Evolutionary conservation across 2,329 filamentous ascomycete species (phyloP).

Genomic region (Alternaria arborescens): DNA sequence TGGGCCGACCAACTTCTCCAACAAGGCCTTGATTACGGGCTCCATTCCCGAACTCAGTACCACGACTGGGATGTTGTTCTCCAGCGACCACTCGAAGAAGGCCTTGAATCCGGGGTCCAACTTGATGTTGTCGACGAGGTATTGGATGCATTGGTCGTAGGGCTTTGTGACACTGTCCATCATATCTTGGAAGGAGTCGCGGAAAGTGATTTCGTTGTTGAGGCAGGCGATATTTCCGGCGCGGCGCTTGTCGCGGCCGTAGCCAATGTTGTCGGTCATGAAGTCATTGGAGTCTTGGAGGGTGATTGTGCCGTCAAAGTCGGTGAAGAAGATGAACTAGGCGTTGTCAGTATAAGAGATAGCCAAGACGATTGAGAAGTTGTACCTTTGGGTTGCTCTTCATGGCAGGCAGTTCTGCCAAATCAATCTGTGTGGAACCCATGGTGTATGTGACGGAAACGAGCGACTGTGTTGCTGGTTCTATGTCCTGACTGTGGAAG

Average conservation of each 20-base stretch:
- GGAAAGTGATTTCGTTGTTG: slow-evolving; percentile 73
- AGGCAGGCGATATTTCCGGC: slow-evolving; percentile 81
- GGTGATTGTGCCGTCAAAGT: slow-evolving; percentile 97
- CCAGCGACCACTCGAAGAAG: slow-evolving; percentile 84
- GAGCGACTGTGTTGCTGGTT: neutral
- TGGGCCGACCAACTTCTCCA: slow-evolving; percentile 82
- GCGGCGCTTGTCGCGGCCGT: slow-evolving; percentile 74
- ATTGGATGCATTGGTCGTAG: slow-evolving; percentile 81
- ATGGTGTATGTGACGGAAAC: slow-evolving; percentile 31
- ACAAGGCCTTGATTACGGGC: slow-evolving; percentile 84
- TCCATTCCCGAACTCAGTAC: slow-evolving; percentile 93
- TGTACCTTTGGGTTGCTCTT: slow-evolving; percentile 67
- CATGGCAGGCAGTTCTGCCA: slow-evolving; percentile 56
- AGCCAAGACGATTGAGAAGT: neutral
- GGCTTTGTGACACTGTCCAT: slow-evolving; percentile 84
- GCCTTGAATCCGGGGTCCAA: slow-evolving; percentile 88
- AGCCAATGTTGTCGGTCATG: slow-evolving; percentile 90
- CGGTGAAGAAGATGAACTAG: slow-evolving; percentile 95
- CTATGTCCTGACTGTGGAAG: neutral
- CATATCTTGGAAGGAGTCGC: slow-evolving; percentile 88
- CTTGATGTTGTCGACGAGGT: slow-evolving; percentile 81
- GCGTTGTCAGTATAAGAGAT: slow-evolving; percentile 21
- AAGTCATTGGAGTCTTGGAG: slow-evolving; percentile 74
- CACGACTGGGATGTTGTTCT: slow-evolving; percentile 88
- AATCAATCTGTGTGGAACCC: slow-evolving; percentile 43